Percentiles rank a stretch among this genome's conserved stretches.
phyloP scores from a whole-genome alignment of 208 protist genomes.

The Porcisia hertigi region DNA sequence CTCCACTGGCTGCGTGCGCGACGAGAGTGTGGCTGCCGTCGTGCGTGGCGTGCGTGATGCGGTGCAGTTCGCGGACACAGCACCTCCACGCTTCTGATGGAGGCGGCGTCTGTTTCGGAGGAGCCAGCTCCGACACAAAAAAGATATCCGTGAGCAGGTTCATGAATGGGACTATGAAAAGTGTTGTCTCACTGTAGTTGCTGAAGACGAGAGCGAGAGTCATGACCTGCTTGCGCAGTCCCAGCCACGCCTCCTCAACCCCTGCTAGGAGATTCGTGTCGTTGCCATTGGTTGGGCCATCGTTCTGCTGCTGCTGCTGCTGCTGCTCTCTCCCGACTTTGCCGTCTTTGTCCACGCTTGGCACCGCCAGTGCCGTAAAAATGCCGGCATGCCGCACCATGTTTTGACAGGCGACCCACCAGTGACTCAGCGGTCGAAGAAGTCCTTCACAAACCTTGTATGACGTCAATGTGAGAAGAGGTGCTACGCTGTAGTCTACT shows the following conservation, averaged over 20 bases:
- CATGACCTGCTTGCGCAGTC: slow-evolving; percentile 19
- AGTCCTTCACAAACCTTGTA: slow-evolving; percentile 9
- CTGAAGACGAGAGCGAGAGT: slow-evolving; percentile 8
- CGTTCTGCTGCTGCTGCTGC: neutral
- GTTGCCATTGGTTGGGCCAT: neutral
- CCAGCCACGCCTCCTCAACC: slow-evolving; percentile 19
- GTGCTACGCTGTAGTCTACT: slow-evolving; percentile 21
- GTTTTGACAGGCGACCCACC: slow-evolving; percentile 19
- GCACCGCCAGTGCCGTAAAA: neutral
- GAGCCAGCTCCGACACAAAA: neutral
- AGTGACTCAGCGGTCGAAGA: slow-evolving; percentile 12
- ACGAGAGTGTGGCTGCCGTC: slow-evolving; percentile 7
- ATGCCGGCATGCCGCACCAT: neutral
- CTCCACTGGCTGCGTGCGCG: neutral
- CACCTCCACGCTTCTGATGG: slow-evolving; percentile 17
- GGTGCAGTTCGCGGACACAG: slow-evolving; percentile 23
- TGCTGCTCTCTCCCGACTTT: neutral
- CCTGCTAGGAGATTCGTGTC: neutral
- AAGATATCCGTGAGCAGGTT: slow-evolving; percentile 19
- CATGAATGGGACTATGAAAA: slow-evolving; percentile 22
- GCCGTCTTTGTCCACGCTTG: slow-evolving; percentile 2
- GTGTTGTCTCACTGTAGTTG: slow-evolving; percentile 22
- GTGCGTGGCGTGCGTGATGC: slow-evolving; percentile 3
- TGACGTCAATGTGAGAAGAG: slow-evolving; percentile 16
- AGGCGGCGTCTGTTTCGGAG: neutral